Evolutionary conservation across 768 basidiomycete genomes (phyloP), one percentile per base, ranked within the genome.

Genomic region (Xerocomus potaroensis): DNA sequence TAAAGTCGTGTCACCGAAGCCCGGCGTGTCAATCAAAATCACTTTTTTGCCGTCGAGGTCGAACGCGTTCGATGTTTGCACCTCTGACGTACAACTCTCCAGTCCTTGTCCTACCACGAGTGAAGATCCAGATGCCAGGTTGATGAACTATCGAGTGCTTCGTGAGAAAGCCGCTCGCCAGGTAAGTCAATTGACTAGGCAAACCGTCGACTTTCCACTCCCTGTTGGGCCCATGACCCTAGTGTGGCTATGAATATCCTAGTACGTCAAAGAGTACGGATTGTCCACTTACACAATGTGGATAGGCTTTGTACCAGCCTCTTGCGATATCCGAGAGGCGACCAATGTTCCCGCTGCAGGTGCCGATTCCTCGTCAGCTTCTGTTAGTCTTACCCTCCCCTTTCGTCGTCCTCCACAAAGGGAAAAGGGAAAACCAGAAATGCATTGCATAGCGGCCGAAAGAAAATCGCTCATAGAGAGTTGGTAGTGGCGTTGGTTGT

Each of bases 21-120:
- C 81, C 3, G 81, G 80, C 0, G 80, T 82, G 51, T 83, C 81
- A 41, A 83, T 70, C n/a, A 83, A 62, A 3, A 69, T 67, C 14
- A 82, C 67, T 23, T 48, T 52, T 23, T 61, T 63, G 0, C 69
- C 73, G 37, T 48, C 54, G 12, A 65, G 27, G 18, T 8, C 26
- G 42, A 67, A 61, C 11, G 45, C 51, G 14, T n/a, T n/a, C 8
- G 64, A 65, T 14, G 48, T 43, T 43, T 69, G 67, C 36, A 64
- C 57, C 42, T 65, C 55, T 0, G 61, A 51, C 7, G 69, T 71
- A 24, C 60, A 64, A 36, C 70, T 71, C 45, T 67, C 62, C 37
- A 71, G 39, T 15, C 62, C 65, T 40, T 46, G 47, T 7, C 69
- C 66, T 18, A 69, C 62, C 24, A 54, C 46, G 5, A 66, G 57